Evolutionary conservation across 768 basidiomycete species (phyloP).

Genomic region (Udeniomyces megalosporus): DNA sequence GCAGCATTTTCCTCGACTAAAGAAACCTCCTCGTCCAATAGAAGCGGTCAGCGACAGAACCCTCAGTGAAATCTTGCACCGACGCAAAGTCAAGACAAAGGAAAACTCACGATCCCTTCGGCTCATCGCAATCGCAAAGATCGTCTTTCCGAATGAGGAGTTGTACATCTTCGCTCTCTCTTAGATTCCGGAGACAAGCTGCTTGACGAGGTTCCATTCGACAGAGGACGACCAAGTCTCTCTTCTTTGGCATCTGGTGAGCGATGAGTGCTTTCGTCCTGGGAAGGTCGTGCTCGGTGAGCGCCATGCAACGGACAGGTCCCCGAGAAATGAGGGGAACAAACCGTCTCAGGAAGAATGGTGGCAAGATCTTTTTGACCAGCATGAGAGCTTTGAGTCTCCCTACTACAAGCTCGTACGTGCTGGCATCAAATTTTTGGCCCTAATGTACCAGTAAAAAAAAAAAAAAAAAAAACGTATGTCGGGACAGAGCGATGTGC

Average conservation of each 20-base stretch:
- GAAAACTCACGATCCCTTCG: no score
- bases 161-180: conserved; percentile 36
- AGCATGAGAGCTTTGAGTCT: conserved; percentile 39
- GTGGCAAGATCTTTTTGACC: conserved; percentile 52
- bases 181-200: neutral
- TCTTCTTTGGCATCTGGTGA: conserved; percentile 63
- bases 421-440: conserved; percentile 24
- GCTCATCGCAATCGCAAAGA: conserved; percentile 52
- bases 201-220: conserved; percentile 41
- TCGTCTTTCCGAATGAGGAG: conserved; percentile 57
- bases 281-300: neutral
- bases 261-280: conserved; percentile 56
- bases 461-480: neutral
- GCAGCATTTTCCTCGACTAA: conserved; percentile 47
- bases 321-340: conserved; percentile 10
- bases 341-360: conserved; percentile 60
- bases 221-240: conserved; percentile 84
- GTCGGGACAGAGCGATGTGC: no score
- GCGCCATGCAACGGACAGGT: neutral
- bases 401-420: conserved; percentile 20
- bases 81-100: no score
- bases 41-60: no score
- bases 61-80: no score
- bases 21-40: no score
- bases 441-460: conserved; percentile 11